These are phyloP conservation scores for Hyphodiscus hymeniophilus DNA, from an alignment of 495 filamentous ascomycete genomes.

Conservation along the genomic window DNA sequence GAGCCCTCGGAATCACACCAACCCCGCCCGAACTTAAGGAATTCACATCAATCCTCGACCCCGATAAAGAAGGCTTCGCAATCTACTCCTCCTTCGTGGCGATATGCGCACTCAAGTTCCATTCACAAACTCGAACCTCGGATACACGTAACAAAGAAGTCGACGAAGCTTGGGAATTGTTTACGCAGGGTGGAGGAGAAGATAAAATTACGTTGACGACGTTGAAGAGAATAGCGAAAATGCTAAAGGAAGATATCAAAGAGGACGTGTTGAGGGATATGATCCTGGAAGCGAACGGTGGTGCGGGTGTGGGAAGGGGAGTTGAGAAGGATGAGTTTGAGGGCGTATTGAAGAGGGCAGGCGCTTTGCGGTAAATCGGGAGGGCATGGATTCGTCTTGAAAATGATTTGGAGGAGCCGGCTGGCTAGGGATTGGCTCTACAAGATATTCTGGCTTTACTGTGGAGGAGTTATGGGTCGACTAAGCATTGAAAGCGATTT, in stretches of 20 bases:
- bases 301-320: slow-evolving; percentile 58
- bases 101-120: slow-evolving; percentile 77
- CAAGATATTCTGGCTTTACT: too few species aligned
- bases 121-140: slow-evolving; percentile 41
- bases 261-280: slow-evolving; percentile 84
- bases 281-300: slow-evolving; percentile 87
- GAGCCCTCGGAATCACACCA: slow-evolving; percentile 67
- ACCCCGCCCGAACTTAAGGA: slow-evolving; percentile 57
- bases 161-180: slow-evolving; percentile 70
- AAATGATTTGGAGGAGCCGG: not conserved
- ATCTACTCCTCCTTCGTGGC: slow-evolving; percentile 70
- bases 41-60: slow-evolving; percentile 72
- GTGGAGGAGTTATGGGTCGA: too few species aligned
- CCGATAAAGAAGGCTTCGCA: slow-evolving; percentile 68
- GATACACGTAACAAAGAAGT: slow-evolving; percentile 52
- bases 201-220: slow-evolving; percentile 64
- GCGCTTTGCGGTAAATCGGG: slow-evolving; percentile 39
- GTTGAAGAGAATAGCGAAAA: slow-evolving; percentile 68
- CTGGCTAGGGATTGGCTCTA: too few species aligned
- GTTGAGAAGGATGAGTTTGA: slow-evolving; percentile 77
- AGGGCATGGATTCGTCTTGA: not conserved
- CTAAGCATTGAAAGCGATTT: not conserved
- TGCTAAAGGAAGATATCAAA: slow-evolving; percentile 71
- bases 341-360: slow-evolving; percentile 75
- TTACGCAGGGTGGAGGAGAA: slow-evolving; percentile 41